phyloP scores from a whole-genome alignment of 2,329 filamentous ascomycete species.

The Colletotrichum musicola region DNA sequence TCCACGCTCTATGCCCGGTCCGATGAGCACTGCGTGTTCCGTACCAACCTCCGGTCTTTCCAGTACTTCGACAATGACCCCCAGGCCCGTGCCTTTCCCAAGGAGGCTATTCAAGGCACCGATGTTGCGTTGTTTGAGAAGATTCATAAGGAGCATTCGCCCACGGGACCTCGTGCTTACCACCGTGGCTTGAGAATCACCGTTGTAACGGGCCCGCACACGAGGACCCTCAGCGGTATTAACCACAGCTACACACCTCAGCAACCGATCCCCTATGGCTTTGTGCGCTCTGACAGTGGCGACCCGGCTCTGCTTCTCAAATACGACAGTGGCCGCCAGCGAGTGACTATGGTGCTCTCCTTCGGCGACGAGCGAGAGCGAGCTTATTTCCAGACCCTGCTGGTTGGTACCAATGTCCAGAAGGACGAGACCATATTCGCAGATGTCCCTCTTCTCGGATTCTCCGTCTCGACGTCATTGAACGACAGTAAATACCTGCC shows the following conservation, averaged over 20 bases:
- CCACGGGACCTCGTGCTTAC: conserved; percentile 77
- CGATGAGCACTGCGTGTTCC: conserved; percentile 79
- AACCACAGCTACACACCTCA: conserved; percentile 76
- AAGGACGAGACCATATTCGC: conserved; percentile 77
- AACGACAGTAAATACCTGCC: conserved; percentile 63
- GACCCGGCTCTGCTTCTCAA: conserved; percentile 78
- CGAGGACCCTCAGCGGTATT: conserved; percentile 82
- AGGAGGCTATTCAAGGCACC: conserved; percentile 78
- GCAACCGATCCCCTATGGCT: conserved; percentile 81
- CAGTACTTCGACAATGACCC: conserved; percentile 83
- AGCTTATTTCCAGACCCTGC: conserved; percentile 76
- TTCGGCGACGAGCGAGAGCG: conserved; percentile 82
- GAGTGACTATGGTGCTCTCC: conserved; percentile 80
- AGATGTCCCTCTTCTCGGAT: conserved; percentile 75
- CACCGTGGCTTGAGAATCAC: conserved; percentile 86
- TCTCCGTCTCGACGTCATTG: conserved; percentile 70
- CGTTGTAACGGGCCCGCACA: conserved; percentile 81
- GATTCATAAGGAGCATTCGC: conserved; percentile 75
- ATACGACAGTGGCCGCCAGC: conserved; percentile 73
- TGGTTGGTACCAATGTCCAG: conserved; percentile 79
- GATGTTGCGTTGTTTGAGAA: conserved; percentile 83
- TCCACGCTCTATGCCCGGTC: conserved; percentile 75
- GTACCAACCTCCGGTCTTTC: conserved; percentile 77
- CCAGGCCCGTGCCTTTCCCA: conserved; percentile 79
- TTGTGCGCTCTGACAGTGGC: conserved; percentile 78